Evolutionary conservation across 2,329 filamentous ascomycete species (phyloP).

Genomic region (Claviceps quebecensis): DNA sequence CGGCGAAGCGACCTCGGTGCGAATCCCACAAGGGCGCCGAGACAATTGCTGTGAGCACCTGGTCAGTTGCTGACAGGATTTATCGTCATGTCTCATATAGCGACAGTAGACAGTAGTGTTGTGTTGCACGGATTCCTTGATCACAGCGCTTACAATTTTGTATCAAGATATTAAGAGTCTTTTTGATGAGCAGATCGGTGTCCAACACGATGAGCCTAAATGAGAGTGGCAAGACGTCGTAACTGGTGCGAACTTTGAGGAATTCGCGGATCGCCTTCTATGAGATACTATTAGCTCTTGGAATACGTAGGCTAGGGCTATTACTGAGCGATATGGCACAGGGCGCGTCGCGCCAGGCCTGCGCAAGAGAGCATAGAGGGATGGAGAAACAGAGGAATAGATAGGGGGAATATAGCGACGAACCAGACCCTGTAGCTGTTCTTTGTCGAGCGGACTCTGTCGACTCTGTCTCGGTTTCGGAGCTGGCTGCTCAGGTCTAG

Average conservation of each 20-base stretch:
- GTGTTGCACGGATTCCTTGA: neutral
- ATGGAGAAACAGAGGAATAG: neutral
- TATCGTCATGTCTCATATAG: neutral
- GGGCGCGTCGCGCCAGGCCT: neutral
- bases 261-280: slow-evolving; percentile 90
- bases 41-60: slow-evolving; percentile 59
- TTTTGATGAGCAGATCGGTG: slow-evolving; percentile 87
- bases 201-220: slow-evolving; percentile 95
- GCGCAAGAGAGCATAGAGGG: neutral
- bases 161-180: slow-evolving; percentile 86
- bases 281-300: slow-evolving; percentile 9
- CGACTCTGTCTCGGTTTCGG: slow-evolving; percentile 9
- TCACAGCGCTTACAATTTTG: slow-evolving; percentile 61
- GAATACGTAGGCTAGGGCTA: neutral
- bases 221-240: slow-evolving; percentile 91
- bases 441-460: slow-evolving; percentile 53
- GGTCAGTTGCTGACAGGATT: neutral
- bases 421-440: slow-evolving; percentile 67
- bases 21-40: slow-evolving; percentile 97
- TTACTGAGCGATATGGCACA: neutral
- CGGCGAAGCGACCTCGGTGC: slow-evolving; percentile 80
- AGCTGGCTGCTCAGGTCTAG: slow-evolving; percentile 8
- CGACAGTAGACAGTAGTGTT: neutral
- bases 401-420: slow-evolving; percentile 3
- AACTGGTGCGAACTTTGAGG: slow-evolving; percentile 88